A percentile compares a stretch with the other conserved stretches of the same genome.
These are phyloP conservation scores for Tagetes erecta DNA, from an alignment of 129 eudicot genomes.

Conservation along the genomic window DNA sequence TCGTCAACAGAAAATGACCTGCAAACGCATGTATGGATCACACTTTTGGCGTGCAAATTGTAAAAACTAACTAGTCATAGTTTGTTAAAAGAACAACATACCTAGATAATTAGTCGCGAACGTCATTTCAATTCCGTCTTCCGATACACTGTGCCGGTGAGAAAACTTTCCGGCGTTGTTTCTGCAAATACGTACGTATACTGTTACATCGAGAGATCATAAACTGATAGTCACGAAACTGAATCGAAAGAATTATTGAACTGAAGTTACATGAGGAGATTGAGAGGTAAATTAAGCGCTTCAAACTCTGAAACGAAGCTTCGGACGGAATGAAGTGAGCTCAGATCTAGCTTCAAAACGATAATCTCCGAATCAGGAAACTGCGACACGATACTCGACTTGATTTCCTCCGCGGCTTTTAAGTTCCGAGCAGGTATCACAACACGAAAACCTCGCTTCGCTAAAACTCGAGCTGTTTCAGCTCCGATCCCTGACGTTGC, in stretches of 20 bases:
- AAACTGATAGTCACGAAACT: neutral
- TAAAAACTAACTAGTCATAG: neutral
- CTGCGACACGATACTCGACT: conserved; percentile 62
- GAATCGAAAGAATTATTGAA: neutral
- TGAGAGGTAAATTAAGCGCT: conserved; percentile 73
- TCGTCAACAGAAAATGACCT: conserved; percentile 89
- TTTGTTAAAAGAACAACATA: conserved; percentile 16
- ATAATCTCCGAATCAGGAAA: conserved; percentile 63
- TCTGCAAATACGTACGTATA: conserved; percentile 32
- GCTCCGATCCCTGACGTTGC: conserved; percentile 97
- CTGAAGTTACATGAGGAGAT: conserved; percentile 61
- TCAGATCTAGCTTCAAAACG: conserved; percentile 72
- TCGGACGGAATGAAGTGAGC: conserved; percentile 72
- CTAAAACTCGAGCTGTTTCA: conserved; percentile 39
- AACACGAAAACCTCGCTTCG: conserved; percentile 32
- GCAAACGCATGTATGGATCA: neutral
- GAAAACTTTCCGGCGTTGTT: conserved; percentile 92
- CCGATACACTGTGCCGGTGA: conserved; percentile 53
- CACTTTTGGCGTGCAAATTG: neutral
- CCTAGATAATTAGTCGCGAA: conserved; percentile 92
- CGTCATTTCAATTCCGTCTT: conserved; percentile 89
- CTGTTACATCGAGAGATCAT: neutral
- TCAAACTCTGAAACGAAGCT: conserved; percentile 59
- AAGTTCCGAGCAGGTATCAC: conserved; percentile 31
- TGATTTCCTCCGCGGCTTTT: conserved; percentile 30